Percentiles rank a stretch among this genome's conserved stretches.
phyloP scores from a whole-genome alignment of 2,329 filamentous ascomycete species.

The Diaporthe destruens region DNA sequence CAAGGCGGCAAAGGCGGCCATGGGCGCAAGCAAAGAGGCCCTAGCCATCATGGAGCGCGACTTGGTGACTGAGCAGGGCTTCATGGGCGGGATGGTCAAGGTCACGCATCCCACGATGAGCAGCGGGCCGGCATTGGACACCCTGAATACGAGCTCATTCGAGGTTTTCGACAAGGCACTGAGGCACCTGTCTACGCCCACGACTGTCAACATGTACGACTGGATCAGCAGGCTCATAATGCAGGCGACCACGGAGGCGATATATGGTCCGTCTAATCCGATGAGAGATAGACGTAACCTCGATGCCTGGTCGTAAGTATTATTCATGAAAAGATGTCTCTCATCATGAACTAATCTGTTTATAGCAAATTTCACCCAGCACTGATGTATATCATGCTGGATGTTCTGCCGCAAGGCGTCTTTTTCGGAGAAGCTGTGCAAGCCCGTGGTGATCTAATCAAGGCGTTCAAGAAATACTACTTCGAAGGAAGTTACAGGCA shows the following conservation, averaged over 20 bases:
- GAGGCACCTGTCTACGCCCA: neutral
- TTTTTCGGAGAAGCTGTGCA: constrained; percentile 23
- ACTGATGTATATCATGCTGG: constrained; percentile 43
- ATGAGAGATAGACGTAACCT: constrained; percentile 38
- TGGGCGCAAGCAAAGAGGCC: constrained; percentile 40
- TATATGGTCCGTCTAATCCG: constrained; percentile 43
- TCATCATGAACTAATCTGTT: neutral
- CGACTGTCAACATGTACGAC: constrained; percentile 30
- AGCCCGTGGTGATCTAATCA: neutral
- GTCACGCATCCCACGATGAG: constrained; percentile 40
- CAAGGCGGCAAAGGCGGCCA: constrained; percentile 32
- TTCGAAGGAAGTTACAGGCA: constrained; percentile 35
- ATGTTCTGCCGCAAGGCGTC: constrained; percentile 41
- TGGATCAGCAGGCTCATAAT: constrained; percentile 41
- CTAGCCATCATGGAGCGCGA: constrained; percentile 39
- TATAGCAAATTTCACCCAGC: constrained; percentile 41
- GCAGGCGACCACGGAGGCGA: constrained; percentile 42
- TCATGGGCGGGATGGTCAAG: constrained; percentile 42
- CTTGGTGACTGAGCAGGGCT: constrained; percentile 40
- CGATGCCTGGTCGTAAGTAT: constrained; percentile 36
- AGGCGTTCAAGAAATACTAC: constrained; percentile 38
- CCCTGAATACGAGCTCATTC: constrained; percentile 27
- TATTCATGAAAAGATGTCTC: rapidly evolving
- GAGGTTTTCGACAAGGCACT: constrained; percentile 34
- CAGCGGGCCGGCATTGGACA: constrained; percentile 32